Conservation (phyloP, 305 asterid species). For the Lippia alba region DNA sequence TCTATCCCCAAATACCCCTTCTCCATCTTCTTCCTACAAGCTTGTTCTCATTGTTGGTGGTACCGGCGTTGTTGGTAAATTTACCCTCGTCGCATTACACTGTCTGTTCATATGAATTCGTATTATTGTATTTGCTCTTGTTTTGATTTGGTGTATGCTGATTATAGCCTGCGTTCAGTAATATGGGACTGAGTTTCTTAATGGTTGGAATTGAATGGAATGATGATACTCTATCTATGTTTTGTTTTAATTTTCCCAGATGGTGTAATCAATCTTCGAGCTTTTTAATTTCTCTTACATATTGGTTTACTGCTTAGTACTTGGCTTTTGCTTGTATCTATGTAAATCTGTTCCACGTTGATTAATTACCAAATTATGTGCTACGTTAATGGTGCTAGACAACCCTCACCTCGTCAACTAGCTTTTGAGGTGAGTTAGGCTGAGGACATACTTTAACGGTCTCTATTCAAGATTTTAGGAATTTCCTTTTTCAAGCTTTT, state of each 20-base stretch:
- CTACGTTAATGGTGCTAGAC: no score
- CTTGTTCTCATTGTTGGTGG: conserved; percentile 92
- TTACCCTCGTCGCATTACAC: conserved; percentile 2
- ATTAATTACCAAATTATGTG: no score
- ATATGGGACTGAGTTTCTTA: not conserved
- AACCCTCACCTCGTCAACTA: no score
- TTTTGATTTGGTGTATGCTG: not conserved
- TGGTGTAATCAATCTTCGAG: not conserved
- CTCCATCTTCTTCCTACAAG: conserved; percentile 58
- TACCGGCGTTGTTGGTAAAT: conserved; percentile 92
- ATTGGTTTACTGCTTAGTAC: not conserved
- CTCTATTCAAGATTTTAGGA: no score
- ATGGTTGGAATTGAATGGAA: not conserved
- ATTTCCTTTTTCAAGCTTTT: no score
- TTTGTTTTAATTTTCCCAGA: not conserved
- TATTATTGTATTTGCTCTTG: not conserved
- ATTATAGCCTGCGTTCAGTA: not conserved
- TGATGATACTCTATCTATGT: not conserved
- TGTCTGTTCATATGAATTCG: not conserved
- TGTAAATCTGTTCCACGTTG: no score
- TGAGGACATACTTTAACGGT: no score
- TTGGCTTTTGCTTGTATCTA: not conserved
- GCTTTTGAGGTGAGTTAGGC: no score
- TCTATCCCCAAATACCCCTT: conserved; percentile 33
- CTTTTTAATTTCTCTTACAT: not conserved